These are phyloP conservation scores for Stentor coeruleus DNA, from an alignment of 73 alveolate genomes.

Conservation along the genomic window DNA sequence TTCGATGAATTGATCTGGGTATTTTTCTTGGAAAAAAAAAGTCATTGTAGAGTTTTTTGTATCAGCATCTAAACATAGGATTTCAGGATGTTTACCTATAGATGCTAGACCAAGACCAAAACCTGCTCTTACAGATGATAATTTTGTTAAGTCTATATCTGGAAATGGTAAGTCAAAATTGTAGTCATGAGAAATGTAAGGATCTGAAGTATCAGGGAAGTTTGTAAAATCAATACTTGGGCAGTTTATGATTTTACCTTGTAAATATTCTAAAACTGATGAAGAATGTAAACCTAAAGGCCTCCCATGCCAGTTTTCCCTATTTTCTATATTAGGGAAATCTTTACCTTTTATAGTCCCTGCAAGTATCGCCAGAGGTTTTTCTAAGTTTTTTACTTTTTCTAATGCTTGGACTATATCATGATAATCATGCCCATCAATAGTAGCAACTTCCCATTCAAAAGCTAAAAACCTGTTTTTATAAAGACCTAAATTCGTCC, in stretches of 20 bases:
- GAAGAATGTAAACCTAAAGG: conserved; percentile 39
- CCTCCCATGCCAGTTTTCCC: conserved; percentile 64
- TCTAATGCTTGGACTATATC: conserved; percentile 49
- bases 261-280: conserved; percentile 13
- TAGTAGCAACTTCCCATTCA: conserved; percentile 50
- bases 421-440: conserved; percentile 64
- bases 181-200: neutral
- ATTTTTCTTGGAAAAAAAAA: conserved; percentile 37
- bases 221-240: no score
- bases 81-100: conserved; percentile 34
- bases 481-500: conserved; percentile 44
- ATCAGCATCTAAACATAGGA: conserved; percentile 64
- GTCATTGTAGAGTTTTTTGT: conserved; percentile 66
- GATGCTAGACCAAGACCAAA: conserved; percentile 57
- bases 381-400: conserved; percentile 26
- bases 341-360: conserved; percentile 68
- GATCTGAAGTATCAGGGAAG: neutral
- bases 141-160: neutral
- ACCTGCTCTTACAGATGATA: conserved; percentile 53
- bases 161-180: neutral
- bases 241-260: neutral
- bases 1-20: conserved; percentile 64
- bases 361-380: conserved; percentile 52
- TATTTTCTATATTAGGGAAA: conserved; percentile 43
- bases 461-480: conserved; percentile 61